Conservation (phyloP, 495 filamentous ascomycete genomes). For the Staphylotrichum longicolle region DNA sequence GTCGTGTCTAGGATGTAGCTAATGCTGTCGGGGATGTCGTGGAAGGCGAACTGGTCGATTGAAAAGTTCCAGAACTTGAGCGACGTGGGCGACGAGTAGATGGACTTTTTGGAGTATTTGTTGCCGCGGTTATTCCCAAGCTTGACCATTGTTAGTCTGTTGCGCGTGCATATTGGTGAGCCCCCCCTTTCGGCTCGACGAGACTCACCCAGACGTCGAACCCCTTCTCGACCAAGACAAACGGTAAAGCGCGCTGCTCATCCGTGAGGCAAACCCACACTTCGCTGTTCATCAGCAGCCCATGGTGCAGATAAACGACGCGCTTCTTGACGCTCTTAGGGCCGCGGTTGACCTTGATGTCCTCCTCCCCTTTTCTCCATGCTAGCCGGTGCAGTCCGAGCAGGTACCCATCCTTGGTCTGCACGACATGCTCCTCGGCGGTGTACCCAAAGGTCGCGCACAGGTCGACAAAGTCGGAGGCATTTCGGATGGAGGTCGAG, state of each 20-base stretch:
- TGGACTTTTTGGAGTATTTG: conserved; percentile 96
- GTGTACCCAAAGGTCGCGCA: conserved; percentile 86
- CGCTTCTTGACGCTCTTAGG: conserved; percentile 70
- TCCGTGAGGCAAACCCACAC: conserved; percentile 96
- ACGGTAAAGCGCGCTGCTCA: conserved; percentile 78
- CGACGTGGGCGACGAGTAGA: conserved; percentile 66
- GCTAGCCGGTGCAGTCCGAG: conserved; percentile 86
- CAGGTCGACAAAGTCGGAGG: conserved; percentile 88
- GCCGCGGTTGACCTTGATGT: conserved; percentile 68
- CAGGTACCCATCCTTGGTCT: conserved; percentile 91
- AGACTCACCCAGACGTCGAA: conserved; percentile 90
- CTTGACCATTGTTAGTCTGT: conserved; percentile 34
- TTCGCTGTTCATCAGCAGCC: conserved; percentile 96
- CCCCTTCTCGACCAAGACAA: conserved; percentile 83
- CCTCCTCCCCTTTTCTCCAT: conserved; percentile 77
- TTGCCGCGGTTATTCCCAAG: conserved; percentile 96
- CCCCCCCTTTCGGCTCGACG: too few species aligned
- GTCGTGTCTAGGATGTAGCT: conserved; percentile 86
- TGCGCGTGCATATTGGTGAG: too few species aligned
- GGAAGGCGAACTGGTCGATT: conserved; percentile 96
- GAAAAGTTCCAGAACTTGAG: conserved; percentile 93
- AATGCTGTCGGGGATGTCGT: conserved; percentile 95
- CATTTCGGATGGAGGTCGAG: conserved; percentile 57
- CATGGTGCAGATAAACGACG: conserved; percentile 94
- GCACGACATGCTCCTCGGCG: conserved; percentile 92